Percentiles rank a stretch among this genome's conserved stretches.
phyloP scores from a whole-genome alignment of 1,284 basidiomycete species.

The Fomitopsis pinicola region DNA sequence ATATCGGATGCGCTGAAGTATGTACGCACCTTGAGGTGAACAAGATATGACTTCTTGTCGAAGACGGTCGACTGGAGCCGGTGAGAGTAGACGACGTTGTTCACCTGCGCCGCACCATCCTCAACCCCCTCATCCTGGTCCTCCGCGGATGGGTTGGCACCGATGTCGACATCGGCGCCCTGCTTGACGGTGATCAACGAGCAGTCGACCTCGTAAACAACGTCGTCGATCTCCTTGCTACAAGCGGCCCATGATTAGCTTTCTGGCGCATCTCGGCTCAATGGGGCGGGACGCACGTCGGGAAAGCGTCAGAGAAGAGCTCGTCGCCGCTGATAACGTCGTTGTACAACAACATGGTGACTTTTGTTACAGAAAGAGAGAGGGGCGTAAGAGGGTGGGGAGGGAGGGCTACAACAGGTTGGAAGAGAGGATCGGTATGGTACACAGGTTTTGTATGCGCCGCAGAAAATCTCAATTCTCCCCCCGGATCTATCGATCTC shows the following conservation, averaged over 20 bases:
- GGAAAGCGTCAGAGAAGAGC: constrained; percentile 95
- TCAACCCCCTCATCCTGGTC: constrained; percentile 83
- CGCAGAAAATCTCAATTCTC: constrained; percentile 18
- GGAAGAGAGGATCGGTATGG: constrained; percentile 23
- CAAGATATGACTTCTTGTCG: constrained; percentile 90
- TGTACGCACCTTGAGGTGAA: constrained; percentile 76
- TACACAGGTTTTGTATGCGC: constrained; percentile 15
- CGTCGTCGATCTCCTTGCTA: constrained; percentile 81
- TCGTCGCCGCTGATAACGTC: constrained; percentile 84
- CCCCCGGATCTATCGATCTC: constrained; percentile 25
- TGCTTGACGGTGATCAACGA: constrained; percentile 70
- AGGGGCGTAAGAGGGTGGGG: constrained; percentile 7
- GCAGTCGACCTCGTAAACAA: constrained; percentile 92
- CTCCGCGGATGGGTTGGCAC: constrained; percentile 91
- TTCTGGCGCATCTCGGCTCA: neutral
- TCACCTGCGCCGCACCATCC: constrained; percentile 73
- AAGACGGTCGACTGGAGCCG: constrained; percentile 82
- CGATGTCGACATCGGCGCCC: constrained; percentile 88
- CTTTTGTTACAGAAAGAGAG: constrained; percentile 9
- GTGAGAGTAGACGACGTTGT: constrained; percentile 94
- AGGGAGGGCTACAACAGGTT: constrained; percentile 19
- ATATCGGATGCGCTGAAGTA: no score
- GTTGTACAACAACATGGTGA: constrained; percentile 71
- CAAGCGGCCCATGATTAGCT: constrained; percentile 5
- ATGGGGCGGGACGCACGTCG: constrained; percentile 48